Conservation (phyloP, 352 stramenopile genomes). For the Pythium biforme region DNA sequence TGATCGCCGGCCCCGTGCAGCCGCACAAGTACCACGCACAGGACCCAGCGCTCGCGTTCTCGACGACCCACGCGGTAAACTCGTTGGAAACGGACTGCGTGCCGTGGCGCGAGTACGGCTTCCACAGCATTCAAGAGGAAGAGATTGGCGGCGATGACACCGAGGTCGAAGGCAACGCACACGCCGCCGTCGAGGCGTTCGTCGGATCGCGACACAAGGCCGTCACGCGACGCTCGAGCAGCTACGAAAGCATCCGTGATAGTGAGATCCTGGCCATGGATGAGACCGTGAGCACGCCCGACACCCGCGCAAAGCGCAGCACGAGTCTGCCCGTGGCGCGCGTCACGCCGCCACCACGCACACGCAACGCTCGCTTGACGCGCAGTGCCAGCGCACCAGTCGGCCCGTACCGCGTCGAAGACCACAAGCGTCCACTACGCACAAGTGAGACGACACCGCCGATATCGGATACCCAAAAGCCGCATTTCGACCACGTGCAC, state of each 20-base stretch:
- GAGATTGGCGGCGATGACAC: background rate
- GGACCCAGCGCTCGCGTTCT: conserved; percentile 18
- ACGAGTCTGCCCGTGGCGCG: background rate
- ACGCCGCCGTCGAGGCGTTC: background rate
- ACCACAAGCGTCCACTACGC: conserved; percentile 24
- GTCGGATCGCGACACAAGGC: background rate
- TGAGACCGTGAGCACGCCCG: background rate
- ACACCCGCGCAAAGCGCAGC: background rate
- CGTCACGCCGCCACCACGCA: background rate
- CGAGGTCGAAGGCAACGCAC: background rate
- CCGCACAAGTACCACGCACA: conserved; percentile 27
- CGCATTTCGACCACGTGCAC: conserved; percentile 23
- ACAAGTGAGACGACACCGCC: conserved; percentile 10
- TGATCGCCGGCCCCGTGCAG: conserved; percentile 27
- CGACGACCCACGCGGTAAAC: conserved; percentile 2
- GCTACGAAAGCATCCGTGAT: background rate
- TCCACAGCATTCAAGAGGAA: conserved; percentile 1
- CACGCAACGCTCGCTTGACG: background rate
- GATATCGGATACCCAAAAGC: no score
- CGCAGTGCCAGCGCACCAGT: conserved; percentile 4
- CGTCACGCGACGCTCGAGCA: background rate
- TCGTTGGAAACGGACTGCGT: background rate
- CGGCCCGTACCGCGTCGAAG: background rate
- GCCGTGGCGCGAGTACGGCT: conserved; percentile 6
- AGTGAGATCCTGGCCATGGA: background rate